phyloP scores from a whole-genome alignment of 1,284 basidiomycete species.

The Apiotrichum brassicae region DNA sequence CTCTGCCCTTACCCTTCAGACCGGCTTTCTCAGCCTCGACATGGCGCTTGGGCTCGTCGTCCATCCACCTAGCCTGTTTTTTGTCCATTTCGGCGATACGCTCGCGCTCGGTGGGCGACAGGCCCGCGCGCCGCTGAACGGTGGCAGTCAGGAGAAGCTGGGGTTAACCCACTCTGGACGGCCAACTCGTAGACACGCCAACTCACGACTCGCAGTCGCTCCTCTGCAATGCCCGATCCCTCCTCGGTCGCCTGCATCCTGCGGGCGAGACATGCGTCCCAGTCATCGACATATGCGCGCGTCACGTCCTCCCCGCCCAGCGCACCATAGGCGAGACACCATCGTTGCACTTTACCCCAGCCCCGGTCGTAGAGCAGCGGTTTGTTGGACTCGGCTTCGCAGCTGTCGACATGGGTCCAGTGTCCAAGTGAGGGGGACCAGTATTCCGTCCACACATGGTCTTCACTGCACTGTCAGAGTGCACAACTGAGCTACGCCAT shows the following conservation, averaged over 20 bases:
- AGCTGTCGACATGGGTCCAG: constrained; percentile 50
- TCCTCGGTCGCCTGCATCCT: constrained; percentile 10
- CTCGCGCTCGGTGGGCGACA: constrained; percentile 13
- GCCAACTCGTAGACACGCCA: neutral
- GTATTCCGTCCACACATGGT: constrained; percentile 53
- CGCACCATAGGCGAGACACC: constrained; percentile 47
- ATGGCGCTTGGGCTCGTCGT: constrained; percentile 27
- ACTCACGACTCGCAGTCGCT: constrained; percentile 35
- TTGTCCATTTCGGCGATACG: constrained; percentile 36
- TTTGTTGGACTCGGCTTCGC: constrained; percentile 47
- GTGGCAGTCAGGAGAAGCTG: constrained; percentile 27
- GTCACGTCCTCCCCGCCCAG: constrained; percentile 49
- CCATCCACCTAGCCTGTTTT: constrained; percentile 34
- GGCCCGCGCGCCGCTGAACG: constrained; percentile 9
- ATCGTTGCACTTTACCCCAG: constrained; percentile 51
- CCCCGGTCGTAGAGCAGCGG: constrained; percentile 49
- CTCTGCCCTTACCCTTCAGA: constrained; percentile 31
- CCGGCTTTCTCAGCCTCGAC: constrained; percentile 28
- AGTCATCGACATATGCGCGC: constrained; percentile 46
- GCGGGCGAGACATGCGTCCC: constrained; percentile 26
- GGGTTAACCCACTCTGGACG: neutral
- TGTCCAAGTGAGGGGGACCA: constrained; percentile 35
- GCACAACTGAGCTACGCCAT: too few species aligned
- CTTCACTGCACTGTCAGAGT: constrained; percentile 41
- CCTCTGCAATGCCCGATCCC: constrained; percentile 33